These are phyloP conservation scores for Hericium rajendrae DNA, from an alignment of 768 basidiomycete species.

Conservation along the genomic window DNA sequence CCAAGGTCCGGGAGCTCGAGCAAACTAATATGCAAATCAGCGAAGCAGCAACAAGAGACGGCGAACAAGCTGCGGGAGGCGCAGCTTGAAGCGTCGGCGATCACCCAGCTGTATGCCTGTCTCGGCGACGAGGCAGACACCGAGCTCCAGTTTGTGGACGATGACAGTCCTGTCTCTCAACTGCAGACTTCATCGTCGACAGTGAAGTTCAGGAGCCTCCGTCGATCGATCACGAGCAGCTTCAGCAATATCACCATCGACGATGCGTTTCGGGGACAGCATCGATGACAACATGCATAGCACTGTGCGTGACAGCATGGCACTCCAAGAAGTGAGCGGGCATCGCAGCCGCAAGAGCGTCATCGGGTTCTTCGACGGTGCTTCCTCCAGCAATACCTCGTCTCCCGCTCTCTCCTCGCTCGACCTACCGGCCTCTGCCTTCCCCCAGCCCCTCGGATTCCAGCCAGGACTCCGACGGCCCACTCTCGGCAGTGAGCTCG, in stretches of 20 bases:
- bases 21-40: constrained; percentile 60
- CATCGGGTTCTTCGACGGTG: constrained; percentile 49
- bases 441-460: neutral
- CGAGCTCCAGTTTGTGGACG: constrained; percentile 36
- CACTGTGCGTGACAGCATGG: constrained; percentile 15
- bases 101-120: constrained; percentile 60
- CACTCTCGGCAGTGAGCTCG: constrained; percentile 52
- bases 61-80: constrained; percentile 53
- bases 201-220: constrained; percentile 40
- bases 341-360: constrained; percentile 40
- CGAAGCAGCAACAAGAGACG: constrained; percentile 54
- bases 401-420: constrained; percentile 10
- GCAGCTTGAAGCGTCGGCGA: constrained; percentile 62
- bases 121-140: constrained; percentile 45
- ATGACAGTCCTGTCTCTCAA: constrained; percentile 24
- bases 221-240: constrained; percentile 28
- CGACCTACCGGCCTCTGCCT: constrained; percentile 6
- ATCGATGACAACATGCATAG: constrained; percentile 19
- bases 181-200: constrained; percentile 24
- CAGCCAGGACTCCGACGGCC: constrained; percentile 13
- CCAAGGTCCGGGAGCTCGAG: constrained; percentile 72
- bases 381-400: neutral
- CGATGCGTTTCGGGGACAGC: constrained; percentile 15
- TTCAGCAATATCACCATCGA: constrained; percentile 12
- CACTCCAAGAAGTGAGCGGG: constrained; percentile 1